Evolutionary conservation across 2,329 filamentous ascomycete genomes (phyloP), one percentile per base, ranked within the genome.

Genomic region (Sporothrix brasiliensis): DNA sequence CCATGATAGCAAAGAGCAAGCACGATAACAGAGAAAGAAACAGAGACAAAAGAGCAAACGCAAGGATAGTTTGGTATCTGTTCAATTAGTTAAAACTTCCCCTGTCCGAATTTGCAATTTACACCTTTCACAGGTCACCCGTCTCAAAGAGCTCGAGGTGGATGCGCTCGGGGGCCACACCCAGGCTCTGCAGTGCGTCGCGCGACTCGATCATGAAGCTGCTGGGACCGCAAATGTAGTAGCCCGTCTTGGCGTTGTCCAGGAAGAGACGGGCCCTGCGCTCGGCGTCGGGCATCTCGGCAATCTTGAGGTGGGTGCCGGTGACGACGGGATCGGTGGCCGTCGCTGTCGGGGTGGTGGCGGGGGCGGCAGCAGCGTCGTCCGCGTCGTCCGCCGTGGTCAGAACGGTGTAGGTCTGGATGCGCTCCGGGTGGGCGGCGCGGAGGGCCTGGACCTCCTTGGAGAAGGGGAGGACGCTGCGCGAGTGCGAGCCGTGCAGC

Each of bases 141-240:
- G 87, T 88, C n/a, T 83, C 85, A 74, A 92, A 92, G 41, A 91
- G 78, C 79, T 93, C 91, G 74, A 92, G 83, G 75, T 88, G 85
- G 69, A 92, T 84, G 74, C 87, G 85, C 41, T 83, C 83, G n/a
- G 79, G 78, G 1, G 81, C 78, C 1, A 93, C 89, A 0, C 89
- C 89, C 69, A 82, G 79, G 2, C 75, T 80, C 74, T 83, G 79
- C 70, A 93, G 80, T 74, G 81, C 83, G 9, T 79, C 78, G 73
- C 86, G 81, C 27, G 86, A 80, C 50, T 87, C 85, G 11, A 83
- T 75, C 92, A 94, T 94, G 82, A 93, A 94, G 9, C 78, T 77
- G 72, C 84, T 83, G 0, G 91, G 91, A 0, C 91, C 92, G 76
- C 92, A 94, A 68, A 92, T 80, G 75, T 87, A 93, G 78, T 93